Evolutionary conservation across 306 rosid species (phyloP), one percentile per base, ranked within the genome.

Genomic region (Luffa aegyptiaca): DNA sequence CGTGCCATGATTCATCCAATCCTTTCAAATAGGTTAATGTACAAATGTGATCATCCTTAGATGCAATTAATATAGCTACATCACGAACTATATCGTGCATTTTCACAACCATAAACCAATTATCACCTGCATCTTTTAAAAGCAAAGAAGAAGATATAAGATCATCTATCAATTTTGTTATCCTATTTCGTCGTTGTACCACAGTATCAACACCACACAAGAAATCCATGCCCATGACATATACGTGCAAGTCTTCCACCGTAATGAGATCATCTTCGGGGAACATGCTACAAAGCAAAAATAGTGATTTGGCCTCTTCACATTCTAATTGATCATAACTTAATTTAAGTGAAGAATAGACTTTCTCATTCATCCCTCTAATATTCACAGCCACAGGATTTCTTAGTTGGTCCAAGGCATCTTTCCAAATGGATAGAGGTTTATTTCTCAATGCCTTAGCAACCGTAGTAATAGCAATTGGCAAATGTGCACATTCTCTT

Each of bases 81-180:
- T 81, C 80, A 2, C 80, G 65, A n/a, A 81, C 46, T 8, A 81
- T 2, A 39, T 74, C 80, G 5, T 81, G 83, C 83, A 81, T 74
- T 48, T 33, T 81, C 2, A 16, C 58, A 37, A 1, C 3, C 39
- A 37, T 4, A 37, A 2, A 2, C 39, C 39, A 37, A 37, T 4
- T 37, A 37, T 26, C 31, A 26, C 3, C 4, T 37, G 39, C 3
- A 1, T 37, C 39, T 37, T 37, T 4, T 37, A 83, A 9, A 63
- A 87, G 51, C 63, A 87, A 45, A 44, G 73, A 82, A 9, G 52
- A 16, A 11, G n/a, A 58, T 44, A 44, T 44, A 44, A 44, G 46
- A 44, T 44, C 46, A 44, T 44, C 46, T 5, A 44, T 0, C 7
- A 44, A 5, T 44, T 44, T 44, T 5, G 46, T 44, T 44, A 44